Evolutionary conservation across 305 asterid species (phyloP).

Genomic region (Fraxinus angustifolia): DNA sequence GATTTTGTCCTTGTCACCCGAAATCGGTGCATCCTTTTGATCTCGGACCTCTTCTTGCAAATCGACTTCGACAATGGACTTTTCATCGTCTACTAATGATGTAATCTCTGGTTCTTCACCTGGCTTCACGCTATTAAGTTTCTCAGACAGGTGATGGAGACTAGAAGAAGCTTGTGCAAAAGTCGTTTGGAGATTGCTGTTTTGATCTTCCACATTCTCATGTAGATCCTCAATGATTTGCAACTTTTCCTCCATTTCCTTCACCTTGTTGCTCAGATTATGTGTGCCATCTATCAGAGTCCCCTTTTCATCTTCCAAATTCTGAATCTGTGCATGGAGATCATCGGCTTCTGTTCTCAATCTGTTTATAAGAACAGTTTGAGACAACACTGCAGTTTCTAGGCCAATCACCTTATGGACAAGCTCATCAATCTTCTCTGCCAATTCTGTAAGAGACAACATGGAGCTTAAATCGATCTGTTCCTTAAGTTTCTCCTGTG

Average conservation of each 20-base stretch:
- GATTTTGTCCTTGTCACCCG: background rate
- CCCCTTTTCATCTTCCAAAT: conserved; percentile 53
- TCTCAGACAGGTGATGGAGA: conserved; percentile 49
- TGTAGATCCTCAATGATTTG: conserved; percentile 49
- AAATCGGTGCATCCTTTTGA: background rate
- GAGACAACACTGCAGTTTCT: conserved; percentile 71
- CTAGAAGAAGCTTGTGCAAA: conserved; percentile 52
- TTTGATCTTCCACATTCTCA: conserved; percentile 55
- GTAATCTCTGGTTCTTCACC: conserved; percentile 27
- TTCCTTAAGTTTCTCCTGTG: conserved; percentile 30
- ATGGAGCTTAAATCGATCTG: conserved; percentile 32
- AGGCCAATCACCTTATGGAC: conserved; percentile 70
- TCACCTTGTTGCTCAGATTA: conserved; percentile 36
- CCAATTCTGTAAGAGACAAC: conserved; percentile 47
- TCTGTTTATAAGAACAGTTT: conserved; percentile 63
- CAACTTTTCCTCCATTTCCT: conserved; percentile 61
- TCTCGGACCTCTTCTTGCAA: conserved; percentile 16
- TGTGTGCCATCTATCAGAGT: conserved; percentile 28
- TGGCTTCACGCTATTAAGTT: conserved; percentile 45
- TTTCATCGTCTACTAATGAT: conserved; percentile 6
- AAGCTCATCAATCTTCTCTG: conserved; percentile 76
- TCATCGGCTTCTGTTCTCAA: conserved; percentile 61
- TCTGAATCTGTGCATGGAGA: conserved; percentile 44
- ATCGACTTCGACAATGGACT: background rate
- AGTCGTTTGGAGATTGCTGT: conserved; percentile 40